Base-by-base conservation (phyloP, 768 basidiomycete genomes). In the Rhizopogon vulgaris region DNA sequence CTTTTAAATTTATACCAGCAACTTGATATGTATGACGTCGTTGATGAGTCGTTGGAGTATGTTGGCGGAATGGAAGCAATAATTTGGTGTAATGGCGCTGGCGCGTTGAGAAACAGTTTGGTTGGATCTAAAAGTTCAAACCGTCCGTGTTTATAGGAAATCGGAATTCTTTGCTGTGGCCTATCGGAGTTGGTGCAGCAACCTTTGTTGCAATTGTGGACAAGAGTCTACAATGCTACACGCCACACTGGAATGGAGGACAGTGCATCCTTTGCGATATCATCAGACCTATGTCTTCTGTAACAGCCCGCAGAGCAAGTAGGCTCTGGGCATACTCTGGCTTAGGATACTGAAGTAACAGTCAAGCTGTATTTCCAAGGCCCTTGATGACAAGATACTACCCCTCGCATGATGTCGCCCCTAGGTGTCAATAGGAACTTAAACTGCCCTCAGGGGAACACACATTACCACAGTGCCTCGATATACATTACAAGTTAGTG, bases 201-300 rank as follows among this genome's bases (percentile, higher is more conserved):
- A 34, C 45, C 45, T 46, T 46, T 46, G 43, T 45, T 45, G 43
- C 11, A 5, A 45, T 17, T 18, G 45, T 46, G 45, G 45, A 46
- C 11, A n/a, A 22, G 22, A 22, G 22, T 15, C 30, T 17, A 45
- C 30, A 46, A 15, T 34, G 3, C 45, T 24, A 22, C 45, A 34
- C 45, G 32, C 45, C 45, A 46, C 45, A 46, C 45, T 46, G 14
- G 3, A 22, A 2, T 34, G 4, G 7, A 22, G 30, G 3, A 32
- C 45, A 32, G 18, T 6, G 32, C 34, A 34, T 15, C 45, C 45
- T 34, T 46, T 46, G 32, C 28, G 18, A 24, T 4, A 34, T 15
- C 18, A 24, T 15, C 3, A 46, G 18, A 34, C 32, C 45, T 24
- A 18, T 46, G 32, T 28, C 8, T 32, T 17, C 17, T 15, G 12